Percentiles rank a stretch among this genome's conserved stretches.
Evolutionary conservation across 1,284 basidiomycete species (phyloP).

Genomic region (Mycosarcoma maydis): DNA sequence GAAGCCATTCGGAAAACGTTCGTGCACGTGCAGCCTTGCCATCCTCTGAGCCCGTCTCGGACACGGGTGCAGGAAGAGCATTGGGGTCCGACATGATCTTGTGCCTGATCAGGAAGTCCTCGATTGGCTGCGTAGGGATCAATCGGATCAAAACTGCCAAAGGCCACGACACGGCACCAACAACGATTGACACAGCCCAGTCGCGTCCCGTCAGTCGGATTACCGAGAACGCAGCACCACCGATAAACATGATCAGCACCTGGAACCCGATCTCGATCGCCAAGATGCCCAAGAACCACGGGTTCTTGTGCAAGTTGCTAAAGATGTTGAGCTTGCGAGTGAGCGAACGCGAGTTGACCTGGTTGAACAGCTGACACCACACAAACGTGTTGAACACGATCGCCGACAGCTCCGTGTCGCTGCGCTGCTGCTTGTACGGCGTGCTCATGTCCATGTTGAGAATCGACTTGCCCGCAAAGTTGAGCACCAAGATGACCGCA

Average conservation of each 20-base stretch:
- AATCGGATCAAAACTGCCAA: conserved; percentile 83
- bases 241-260: conserved; percentile 88
- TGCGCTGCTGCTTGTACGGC: conserved; percentile 64
- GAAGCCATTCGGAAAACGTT: conserved; percentile 76
- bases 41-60: conserved; percentile 24
- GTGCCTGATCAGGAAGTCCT: conserved; percentile 75
- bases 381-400: conserved; percentile 97
- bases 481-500: conserved; percentile 83
- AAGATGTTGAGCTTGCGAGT: conserved; percentile 89
- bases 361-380: conserved; percentile 80
- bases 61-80: conserved; percentile 72
- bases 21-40: conserved; percentile 70
- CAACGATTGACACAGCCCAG: conserved; percentile 90
- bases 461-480: conserved; percentile 82
- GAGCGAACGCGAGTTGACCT: conserved; percentile 87
- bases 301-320: conserved; percentile 81
- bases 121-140: conserved; percentile 83
- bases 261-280: conserved; percentile 86
- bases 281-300: conserved; percentile 88
- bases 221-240: conserved; percentile 92
- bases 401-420: conserved; percentile 75
- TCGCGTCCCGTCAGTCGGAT: conserved; percentile 78
- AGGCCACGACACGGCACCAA: conserved; percentile 87
- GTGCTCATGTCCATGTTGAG: conserved; percentile 70
- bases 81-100: conserved; percentile 77